Conservation (phyloP, 768 basidiomycete genomes). For the Tylopilus vinaceipallidus region DNA sequence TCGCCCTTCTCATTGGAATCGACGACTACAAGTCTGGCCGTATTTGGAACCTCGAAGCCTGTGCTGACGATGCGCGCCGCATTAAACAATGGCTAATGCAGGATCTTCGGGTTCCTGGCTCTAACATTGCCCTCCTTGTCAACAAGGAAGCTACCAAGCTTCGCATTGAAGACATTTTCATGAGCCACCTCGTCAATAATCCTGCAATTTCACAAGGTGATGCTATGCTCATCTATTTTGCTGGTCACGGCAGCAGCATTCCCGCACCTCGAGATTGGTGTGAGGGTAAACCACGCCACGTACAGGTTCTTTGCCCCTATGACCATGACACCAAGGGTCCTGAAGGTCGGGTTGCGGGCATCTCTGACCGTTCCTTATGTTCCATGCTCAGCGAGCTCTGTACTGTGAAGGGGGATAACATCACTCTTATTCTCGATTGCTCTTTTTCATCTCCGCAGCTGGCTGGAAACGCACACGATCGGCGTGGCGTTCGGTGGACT, state of each 20-base stretch:
- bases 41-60: constrained; percentile 67
- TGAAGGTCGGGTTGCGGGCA: constrained; percentile 53
- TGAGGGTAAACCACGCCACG: constrained; percentile 38
- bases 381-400: constrained; percentile 60
- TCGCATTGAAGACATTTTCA: constrained; percentile 59
- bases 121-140: constrained; percentile 55
- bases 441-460: constrained; percentile 51
- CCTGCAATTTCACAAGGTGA: constrained; percentile 56
- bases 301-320: constrained; percentile 64
- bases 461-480: constrained; percentile 40
- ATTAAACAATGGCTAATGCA: constrained; percentile 57
- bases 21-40: constrained; percentile 63
- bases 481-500: constrained; percentile 56
- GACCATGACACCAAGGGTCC: constrained; percentile 55
- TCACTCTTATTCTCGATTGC: constrained; percentile 65
- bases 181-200: constrained; percentile 63
- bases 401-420: constrained; percentile 61
- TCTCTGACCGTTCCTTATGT: constrained; percentile 64
- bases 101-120: constrained; percentile 54
- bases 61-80: constrained; percentile 60
- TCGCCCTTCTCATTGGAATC: constrained; percentile 67
- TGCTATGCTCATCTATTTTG: constrained; percentile 67
- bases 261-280: constrained; percentile 62
- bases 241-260: constrained; percentile 67
- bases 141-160: constrained; percentile 60